Conservation (phyloP, 116 monocot genomes). For the Posidonia oceanica region DNA sequence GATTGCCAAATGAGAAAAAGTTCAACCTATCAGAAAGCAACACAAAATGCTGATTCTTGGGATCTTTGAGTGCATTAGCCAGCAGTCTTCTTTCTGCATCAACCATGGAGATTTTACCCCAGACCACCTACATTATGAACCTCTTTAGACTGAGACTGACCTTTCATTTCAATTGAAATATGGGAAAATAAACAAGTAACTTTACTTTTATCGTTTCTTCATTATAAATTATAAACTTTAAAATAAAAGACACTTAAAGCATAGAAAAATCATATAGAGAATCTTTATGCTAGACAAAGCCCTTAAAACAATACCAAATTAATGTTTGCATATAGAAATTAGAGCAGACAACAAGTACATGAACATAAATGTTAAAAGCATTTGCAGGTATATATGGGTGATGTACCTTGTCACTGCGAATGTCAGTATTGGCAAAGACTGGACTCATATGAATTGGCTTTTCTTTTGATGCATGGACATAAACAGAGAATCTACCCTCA, state of each 20-base stretch:
- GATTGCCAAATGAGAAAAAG: not conserved
- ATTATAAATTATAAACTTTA: no score
- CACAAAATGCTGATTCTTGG: constrained; percentile 85
- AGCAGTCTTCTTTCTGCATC: constrained; percentile 91
- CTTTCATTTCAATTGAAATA: not conserved
- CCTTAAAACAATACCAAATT: no score
- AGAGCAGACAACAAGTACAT: not conserved
- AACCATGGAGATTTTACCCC: constrained; percentile 93
- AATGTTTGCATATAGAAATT: not conserved
- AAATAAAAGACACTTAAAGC: no score
- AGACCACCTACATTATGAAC: constrained; percentile 44
- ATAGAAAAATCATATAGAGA: no score
- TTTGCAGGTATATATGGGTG: not conserved
- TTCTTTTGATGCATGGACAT: constrained; percentile 85
- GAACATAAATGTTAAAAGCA: not conserved
- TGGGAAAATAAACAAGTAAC: no score
- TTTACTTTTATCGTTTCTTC: no score
- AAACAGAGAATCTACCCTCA: constrained; percentile 75
- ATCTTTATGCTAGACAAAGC: no score
- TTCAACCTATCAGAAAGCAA: constrained; percentile 81
- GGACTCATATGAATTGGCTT: constrained; percentile 70
- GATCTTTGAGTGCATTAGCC: constrained; percentile 74
- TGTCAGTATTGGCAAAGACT: constrained; percentile 53
- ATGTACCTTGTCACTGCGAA: constrained; percentile 75
- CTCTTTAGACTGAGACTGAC: not conserved